These are phyloP conservation scores for Limnanthes douglasii DNA, from an alignment of 345 rosid genomes.

Conservation along the genomic window DNA sequence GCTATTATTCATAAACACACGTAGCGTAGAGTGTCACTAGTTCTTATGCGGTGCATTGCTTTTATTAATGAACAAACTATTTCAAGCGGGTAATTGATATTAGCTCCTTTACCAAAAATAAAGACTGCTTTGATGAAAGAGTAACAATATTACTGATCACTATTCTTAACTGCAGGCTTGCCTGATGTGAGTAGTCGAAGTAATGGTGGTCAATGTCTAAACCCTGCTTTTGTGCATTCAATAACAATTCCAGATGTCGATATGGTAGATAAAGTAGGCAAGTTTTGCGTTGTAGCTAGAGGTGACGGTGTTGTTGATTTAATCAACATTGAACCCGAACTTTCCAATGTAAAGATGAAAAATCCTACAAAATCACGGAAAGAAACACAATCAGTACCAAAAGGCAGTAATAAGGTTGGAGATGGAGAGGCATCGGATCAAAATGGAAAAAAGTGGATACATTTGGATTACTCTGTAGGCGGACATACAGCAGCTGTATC, in stretches of 20 bases:
- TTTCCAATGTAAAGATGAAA: conserved; percentile 24
- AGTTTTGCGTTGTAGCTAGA: conserved; percentile 60
- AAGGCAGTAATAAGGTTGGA: conserved; percentile 8
- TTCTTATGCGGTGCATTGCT: no score
- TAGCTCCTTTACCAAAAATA: no score
- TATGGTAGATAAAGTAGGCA: conserved; percentile 46
- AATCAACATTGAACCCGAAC: conserved; percentile 56
- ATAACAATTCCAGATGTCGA: conserved; percentile 65
- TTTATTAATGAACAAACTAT: no score
- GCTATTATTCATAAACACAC: no score
- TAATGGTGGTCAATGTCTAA: conserved; percentile 45
- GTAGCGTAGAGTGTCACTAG: no score
- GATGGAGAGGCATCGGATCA: conserved; percentile 8
- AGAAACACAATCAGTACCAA: conserved; percentile 40
- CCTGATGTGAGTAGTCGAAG: conserved; percentile 17
- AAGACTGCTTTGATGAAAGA: no score
- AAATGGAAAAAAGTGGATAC: conserved; percentile 30
- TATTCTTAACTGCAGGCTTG: conserved; percentile 24
- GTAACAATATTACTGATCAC: no score
- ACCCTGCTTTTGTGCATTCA: conserved; percentile 88
- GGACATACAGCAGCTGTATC: conserved; percentile 87
- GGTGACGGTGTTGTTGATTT: conserved; percentile 74
- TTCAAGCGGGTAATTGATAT: no score
- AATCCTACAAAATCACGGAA: conserved; percentile 22
- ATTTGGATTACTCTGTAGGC: conserved; percentile 62